phyloP scores from a whole-genome alignment of 2,329 filamentous ascomycete species.

The Venturia nashicola region DNA sequence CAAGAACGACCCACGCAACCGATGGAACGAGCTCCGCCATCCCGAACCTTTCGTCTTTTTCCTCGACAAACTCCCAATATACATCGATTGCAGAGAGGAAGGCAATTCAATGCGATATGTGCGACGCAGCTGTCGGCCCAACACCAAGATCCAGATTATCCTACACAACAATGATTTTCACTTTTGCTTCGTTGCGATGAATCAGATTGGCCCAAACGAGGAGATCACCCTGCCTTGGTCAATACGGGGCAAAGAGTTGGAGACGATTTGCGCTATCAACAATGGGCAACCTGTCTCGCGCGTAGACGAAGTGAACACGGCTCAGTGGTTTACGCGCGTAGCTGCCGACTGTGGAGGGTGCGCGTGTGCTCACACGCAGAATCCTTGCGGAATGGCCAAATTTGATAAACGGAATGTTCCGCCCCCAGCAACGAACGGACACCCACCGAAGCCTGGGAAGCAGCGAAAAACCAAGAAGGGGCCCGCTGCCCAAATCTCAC shows the following conservation, averaged over 20 bases:
- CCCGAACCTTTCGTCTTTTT: slow-evolving; percentile 47
- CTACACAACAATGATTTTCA: slow-evolving; percentile 71
- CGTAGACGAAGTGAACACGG: slow-evolving; percentile 44
- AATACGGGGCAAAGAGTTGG: slow-evolving; percentile 24
- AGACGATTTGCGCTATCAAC: slow-evolving; percentile 16
- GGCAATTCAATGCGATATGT: slow-evolving; percentile 79
- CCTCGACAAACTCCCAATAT: slow-evolving; percentile 76
- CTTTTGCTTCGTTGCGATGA: slow-evolving; percentile 83
- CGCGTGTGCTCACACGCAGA: slow-evolving; percentile 46
- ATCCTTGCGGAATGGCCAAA: slow-evolving; percentile 22
- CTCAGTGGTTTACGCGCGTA: slow-evolving; percentile 55
- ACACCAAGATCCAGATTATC: slow-evolving; percentile 77
- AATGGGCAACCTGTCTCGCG: slow-evolving; percentile 43
- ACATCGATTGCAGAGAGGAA: slow-evolving; percentile 82
- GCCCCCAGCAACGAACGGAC: slow-evolving; percentile 13
- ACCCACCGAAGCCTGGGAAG: slow-evolving; percentile 18
- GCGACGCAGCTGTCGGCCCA: slow-evolving; percentile 84
- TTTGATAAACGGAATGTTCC: slow-evolving; percentile 20
- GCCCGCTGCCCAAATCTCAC: slow-evolving; percentile 38
- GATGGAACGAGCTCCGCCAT: slow-evolving; percentile 35
- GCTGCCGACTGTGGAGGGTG: slow-evolving; percentile 71
- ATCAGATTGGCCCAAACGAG: slow-evolving; percentile 58
- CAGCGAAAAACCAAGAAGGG: slow-evolving; percentile 34
- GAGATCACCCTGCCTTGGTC: slow-evolving; percentile 56
- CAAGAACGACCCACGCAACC: slow-evolving; percentile 30